phyloP scores from a whole-genome alignment of 352 stramenopile genomes.

The Phytopythium montanum region DNA sequence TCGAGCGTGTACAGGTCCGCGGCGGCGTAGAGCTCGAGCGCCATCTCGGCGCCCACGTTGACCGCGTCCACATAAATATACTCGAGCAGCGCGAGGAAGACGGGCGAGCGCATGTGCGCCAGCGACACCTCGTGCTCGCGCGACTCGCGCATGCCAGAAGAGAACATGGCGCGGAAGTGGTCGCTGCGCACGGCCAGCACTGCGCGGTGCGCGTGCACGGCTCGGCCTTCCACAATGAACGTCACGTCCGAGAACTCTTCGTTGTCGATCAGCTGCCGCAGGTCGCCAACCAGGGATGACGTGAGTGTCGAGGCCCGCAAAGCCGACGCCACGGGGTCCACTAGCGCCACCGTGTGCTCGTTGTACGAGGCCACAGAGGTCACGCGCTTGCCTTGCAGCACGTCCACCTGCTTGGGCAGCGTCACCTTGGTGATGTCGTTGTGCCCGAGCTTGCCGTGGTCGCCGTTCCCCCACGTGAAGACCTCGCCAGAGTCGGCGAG shows the following conservation, averaged over 20 bases:
- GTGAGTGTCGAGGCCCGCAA: constrained; percentile 75
- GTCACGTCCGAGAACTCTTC: constrained; percentile 85
- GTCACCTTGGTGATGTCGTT: constrained; percentile 94
- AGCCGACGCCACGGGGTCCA: constrained; percentile 67
- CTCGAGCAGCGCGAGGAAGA: constrained; percentile 94
- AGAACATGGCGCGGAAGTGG: constrained; percentile 94
- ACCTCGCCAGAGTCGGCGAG: constrained; percentile 91
- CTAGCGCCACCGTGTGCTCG: constrained; percentile 94
- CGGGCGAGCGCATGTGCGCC: constrained; percentile 83
- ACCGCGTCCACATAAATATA: constrained; percentile 98
- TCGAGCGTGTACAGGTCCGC: constrained; percentile 95
- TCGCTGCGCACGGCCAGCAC: constrained; percentile 93
- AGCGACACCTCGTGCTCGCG: constrained; percentile 87
- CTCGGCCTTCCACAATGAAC: constrained; percentile 84
- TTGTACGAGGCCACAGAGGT: constrained; percentile 97
- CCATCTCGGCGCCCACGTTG: constrained; percentile 89
- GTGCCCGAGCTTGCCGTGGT: constrained; percentile 94
- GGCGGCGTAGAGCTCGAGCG: constrained; percentile 92
- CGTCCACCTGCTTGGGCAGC: constrained; percentile 91
- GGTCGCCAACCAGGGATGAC: constrained; percentile 87
- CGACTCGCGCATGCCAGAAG: constrained; percentile 92
- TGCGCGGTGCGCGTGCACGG: constrained; percentile 84
- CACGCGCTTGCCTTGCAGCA: constrained; percentile 91
- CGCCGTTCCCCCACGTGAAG: constrained; percentile 93
- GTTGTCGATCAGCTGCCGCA: constrained; percentile 92